Conservation (phyloP, 1,139 yeast species). For the Diutina ranongensis region DNA sequence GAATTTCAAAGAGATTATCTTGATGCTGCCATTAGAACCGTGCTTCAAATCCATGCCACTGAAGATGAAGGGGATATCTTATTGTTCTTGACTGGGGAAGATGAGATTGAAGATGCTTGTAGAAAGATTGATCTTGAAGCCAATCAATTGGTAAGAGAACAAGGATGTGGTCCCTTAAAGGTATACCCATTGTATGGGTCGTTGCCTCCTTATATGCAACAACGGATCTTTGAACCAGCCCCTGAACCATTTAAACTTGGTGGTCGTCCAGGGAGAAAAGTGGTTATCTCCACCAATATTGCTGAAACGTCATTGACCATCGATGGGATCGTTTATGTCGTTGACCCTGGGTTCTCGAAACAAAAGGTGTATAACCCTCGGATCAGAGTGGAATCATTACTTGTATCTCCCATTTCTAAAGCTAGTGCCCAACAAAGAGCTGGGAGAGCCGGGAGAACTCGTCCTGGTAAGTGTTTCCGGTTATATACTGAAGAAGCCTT, state of each 20-base stretch:
- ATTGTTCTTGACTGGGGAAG: conserved; percentile 91
- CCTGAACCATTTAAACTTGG: conserved; percentile 49
- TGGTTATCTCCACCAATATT: conserved; percentile 88
- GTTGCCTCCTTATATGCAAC: conserved; percentile 91
- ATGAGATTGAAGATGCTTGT: conserved; percentile 96
- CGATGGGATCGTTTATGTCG: conserved; percentile 94
- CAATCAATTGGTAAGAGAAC: conserved; percentile 80
- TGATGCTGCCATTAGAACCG: conserved; percentile 92
- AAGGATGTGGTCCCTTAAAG: conserved; percentile 75
- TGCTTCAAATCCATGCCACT: conserved; percentile 90
- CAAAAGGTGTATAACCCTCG: conserved; percentile 96
- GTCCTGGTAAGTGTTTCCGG: conserved; percentile 97
- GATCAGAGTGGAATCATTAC: conserved; percentile 84
- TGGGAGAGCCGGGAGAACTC: conserved; percentile 99
- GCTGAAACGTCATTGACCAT: conserved; percentile 97
- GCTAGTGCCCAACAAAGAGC: conserved; percentile 98
- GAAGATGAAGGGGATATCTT: conserved; percentile 91
- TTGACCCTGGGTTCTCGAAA: conserved; percentile 94
- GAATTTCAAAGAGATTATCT: conserved; percentile 91
- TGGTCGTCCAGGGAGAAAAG: conserved; percentile 88
- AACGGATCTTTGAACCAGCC: conserved; percentile 84
- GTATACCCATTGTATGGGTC: conserved; percentile 95
- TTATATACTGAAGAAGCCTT: conserved; percentile 95
- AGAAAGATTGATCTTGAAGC: conserved; percentile 78
- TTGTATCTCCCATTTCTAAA: conserved; percentile 93